Percentiles rank a stretch among this genome's conserved stretches.
Conservation (phyloP, 768 basidiomycete species). For the Leucocoprinus leucothites region DNA sequence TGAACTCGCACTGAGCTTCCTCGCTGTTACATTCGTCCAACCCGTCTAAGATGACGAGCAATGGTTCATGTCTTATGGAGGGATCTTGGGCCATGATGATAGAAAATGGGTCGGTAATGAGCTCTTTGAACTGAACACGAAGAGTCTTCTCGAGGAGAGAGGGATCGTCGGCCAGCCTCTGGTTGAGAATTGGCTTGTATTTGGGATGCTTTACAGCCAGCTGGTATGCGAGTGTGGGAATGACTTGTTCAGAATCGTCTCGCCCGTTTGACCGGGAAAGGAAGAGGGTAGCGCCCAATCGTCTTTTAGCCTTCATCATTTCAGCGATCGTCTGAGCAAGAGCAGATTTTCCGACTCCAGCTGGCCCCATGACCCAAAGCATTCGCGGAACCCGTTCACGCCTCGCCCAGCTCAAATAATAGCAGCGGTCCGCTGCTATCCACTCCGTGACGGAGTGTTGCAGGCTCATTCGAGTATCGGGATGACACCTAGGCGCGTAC, state of each 20-base stretch:
- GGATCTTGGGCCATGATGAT: neutral
- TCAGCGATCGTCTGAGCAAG: neutral
- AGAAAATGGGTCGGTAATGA: neutral
- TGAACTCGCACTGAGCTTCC: neutral
- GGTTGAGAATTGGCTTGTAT: neutral
- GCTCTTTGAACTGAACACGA: neutral
- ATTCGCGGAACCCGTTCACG: no score
- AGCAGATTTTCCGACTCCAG: conserved; percentile 2
- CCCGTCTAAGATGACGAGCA: neutral
- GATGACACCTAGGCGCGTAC: no score
- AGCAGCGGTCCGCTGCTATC: no score
- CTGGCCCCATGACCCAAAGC: neutral
- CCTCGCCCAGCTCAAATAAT: no score
- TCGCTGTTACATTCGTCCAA: neutral
- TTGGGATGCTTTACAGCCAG: neutral
- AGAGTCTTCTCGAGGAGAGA: neutral
- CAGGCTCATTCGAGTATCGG: no score
- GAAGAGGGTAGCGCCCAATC: neutral
- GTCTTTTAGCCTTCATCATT: neutral
- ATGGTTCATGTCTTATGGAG: neutral
- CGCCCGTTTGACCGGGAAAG: neutral
- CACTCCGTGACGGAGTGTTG: no score
- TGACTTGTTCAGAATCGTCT: neutral
- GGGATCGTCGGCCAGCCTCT: neutral
- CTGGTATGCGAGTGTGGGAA: neutral